These are phyloP conservation scores for Cladophialophora chaetospira DNA, from an alignment of 2,329 filamentous ascomycete genomes.

Conservation along the genomic window DNA sequence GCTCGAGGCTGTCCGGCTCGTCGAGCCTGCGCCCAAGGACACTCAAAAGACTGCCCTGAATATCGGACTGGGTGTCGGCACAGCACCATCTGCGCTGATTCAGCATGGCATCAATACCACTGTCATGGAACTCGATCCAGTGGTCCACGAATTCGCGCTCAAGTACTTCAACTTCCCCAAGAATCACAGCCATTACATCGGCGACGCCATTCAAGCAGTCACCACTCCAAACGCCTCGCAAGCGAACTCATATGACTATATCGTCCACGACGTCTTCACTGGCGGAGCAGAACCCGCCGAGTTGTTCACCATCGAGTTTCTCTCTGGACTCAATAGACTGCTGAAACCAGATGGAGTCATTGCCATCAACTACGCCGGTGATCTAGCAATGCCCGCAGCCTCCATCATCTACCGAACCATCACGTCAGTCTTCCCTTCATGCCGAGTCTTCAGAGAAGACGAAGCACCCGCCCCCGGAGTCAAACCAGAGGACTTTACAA, in stretches of 20 bases:
- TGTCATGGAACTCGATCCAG: constrained; percentile 90
- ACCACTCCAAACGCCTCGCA: constrained; percentile 37
- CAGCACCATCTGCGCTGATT: constrained; percentile 82
- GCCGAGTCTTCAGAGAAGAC: constrained; percentile 85
- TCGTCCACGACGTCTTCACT: constrained; percentile 96
- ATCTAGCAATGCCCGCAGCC: constrained; percentile 75
- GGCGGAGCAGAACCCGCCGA: constrained; percentile 87
- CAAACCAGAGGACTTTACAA: constrained; percentile 72
- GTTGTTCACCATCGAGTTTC: constrained; percentile 85
- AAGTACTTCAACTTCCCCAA: constrained; percentile 79
- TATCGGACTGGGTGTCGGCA: constrained; percentile 90
- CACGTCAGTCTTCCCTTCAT: constrained; percentile 77
- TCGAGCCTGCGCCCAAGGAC: constrained; percentile 53
- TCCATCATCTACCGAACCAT: constrained; percentile 82
- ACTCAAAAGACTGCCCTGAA: constrained; percentile 65
- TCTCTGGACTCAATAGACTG: constrained; percentile 68
- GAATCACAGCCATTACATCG: constrained; percentile 77
- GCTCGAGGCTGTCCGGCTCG: constrained; percentile 84
- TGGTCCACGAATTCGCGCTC: constrained; percentile 78
- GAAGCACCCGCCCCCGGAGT: constrained; percentile 52
- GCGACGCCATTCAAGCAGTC: constrained; percentile 76
- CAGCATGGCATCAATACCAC: constrained; percentile 89
- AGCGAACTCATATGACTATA: constrained; percentile 72
- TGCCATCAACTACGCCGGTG: constrained; percentile 95
- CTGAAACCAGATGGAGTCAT: constrained; percentile 78